Base-by-base conservation (phyloP, 169 alveolate genomes). In the Amoebophrya sp. region DNA sequence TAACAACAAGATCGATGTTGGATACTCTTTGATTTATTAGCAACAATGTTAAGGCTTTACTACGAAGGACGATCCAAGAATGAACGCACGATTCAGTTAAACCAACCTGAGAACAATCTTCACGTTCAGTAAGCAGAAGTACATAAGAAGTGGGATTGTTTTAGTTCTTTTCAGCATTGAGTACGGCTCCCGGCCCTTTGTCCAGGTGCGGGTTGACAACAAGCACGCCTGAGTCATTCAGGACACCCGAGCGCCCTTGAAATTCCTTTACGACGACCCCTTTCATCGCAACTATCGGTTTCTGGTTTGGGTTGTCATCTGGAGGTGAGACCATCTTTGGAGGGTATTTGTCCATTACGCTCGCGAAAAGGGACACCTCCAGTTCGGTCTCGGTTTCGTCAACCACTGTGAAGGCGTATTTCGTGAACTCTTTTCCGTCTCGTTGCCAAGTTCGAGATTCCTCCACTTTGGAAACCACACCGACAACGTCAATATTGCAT, bases 371-470 rank as follows among this genome's bases (percentile, higher is more conserved):
- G 26, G 36, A 12, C 83, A 65, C 83, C 33, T 65, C 83, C 36
- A 65, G 83, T 36, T 65, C 83, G 38, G 83, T 65, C 83, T 65
- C 83, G 36, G 83, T 65, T 36, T 65, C 83, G 83, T 65, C 83
- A 6, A 65, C 83, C 2, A 65, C 83, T 6, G 83, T 65, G 26
- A 65, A 65, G 38, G 2, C 33, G 26, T 65, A 65, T 36, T 65
- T 65, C 36, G 36, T 65, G 83, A 26, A 65, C 36, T 26, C 39
- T 0, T 26, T 36, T 29, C 83, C 83, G 83, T 65, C 26, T 36
- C n/a, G 18, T 26, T 1, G 2, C 83, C 83, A 65, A 10, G 12
- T 26, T 29, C 83, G 83, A 10, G 83, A 26, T 6, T 65, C 83
- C 83, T 65, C 83, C 83, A 65, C 83, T 36, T 65, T 65, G 83